These are phyloP conservation scores for Beauveria australis DNA, from an alignment of 2,329 filamentous ascomycete species.

Conservation along the genomic window DNA sequence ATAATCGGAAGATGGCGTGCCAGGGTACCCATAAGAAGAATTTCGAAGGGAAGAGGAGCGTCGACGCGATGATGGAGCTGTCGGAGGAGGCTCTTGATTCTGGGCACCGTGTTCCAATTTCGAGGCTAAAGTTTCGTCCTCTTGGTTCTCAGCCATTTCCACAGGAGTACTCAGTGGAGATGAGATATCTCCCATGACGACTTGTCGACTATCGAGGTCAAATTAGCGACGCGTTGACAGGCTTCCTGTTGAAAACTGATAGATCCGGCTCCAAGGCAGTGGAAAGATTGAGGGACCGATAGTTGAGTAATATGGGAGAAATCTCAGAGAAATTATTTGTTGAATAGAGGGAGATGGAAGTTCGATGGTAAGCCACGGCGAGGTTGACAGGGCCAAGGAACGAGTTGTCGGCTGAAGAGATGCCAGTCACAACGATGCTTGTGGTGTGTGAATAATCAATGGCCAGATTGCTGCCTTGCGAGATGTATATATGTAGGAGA, in stretches of 20 bases:
- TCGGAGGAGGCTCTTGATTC: not conserved
- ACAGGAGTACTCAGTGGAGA: not conserved
- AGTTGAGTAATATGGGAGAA: too few relatives aligned
- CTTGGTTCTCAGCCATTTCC: not conserved
- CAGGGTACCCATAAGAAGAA: slow-evolving; percentile 12
- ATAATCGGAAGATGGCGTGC: slow-evolving; percentile 29
- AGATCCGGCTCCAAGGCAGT: not conserved
- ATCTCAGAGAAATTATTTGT: not conserved
- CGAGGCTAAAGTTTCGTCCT: not conserved
- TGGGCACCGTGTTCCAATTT: too few relatives aligned
- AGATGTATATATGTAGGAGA: not conserved
- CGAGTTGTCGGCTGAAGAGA: not conserved
- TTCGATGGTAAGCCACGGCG: not conserved
- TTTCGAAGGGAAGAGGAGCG: not conserved
- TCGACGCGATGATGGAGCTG: not conserved
- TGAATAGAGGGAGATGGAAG: too few relatives aligned
- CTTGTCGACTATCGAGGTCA: not conserved
- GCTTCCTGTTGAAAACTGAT: not conserved
- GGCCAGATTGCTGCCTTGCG: not conserved
- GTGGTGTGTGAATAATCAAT: not conserved
- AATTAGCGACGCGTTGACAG: not conserved
- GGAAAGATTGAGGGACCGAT: too few relatives aligned
- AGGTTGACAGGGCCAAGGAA: not conserved
- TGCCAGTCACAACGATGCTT: not conserved
- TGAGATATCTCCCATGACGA: slow-evolving; percentile 3